Conservation (phyloP, 1,139 yeast species). For the Diutina neorugosa region DNA sequence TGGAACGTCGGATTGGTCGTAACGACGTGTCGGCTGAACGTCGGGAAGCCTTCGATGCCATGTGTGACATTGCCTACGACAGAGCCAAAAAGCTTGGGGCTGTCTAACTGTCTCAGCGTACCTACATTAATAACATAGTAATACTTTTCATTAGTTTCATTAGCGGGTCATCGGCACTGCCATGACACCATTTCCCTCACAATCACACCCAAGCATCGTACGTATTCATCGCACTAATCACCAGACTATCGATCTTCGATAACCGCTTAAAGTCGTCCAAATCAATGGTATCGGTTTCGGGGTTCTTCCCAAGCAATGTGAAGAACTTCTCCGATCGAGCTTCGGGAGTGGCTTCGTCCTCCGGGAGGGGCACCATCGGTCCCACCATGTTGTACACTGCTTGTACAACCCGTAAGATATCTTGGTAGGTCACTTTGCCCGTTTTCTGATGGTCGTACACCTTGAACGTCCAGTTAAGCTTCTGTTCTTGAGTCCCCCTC, state of each 20-base stretch:
- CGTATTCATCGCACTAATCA: slow-evolving; percentile 63
- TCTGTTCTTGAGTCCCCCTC: slow-evolving; percentile 80
- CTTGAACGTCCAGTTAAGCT: slow-evolving; percentile 77
- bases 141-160: not conserved
- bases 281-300: slow-evolving; percentile 49
- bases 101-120: not conserved
- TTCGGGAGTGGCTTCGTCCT: slow-evolving; percentile 91
- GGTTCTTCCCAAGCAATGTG: slow-evolving; percentile 55
- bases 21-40: slow-evolving; percentile 44
- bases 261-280: slow-evolving; percentile 78
- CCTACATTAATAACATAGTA: too few relatives aligned
- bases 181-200: slow-evolving; percentile 6
- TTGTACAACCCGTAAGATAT: slow-evolving; percentile 65
- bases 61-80: slow-evolving; percentile 85
- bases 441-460: slow-evolving; percentile 73
- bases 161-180: too few relatives aligned
- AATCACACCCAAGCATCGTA: slow-evolving; percentile 73
- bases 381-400: slow-evolving; percentile 96
- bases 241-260: slow-evolving; percentile 71
- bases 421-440: slow-evolving; percentile 65
- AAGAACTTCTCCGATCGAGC: slow-evolving; percentile 76
- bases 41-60: slow-evolving; percentile 59
- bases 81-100: slow-evolving; percentile 38
- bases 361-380: slow-evolving; percentile 80
- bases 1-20: slow-evolving; percentile 48